Base-by-base conservation (phyloP, 1,284 basidiomycete species). In the Ceraceosorus guamensis region DNA sequence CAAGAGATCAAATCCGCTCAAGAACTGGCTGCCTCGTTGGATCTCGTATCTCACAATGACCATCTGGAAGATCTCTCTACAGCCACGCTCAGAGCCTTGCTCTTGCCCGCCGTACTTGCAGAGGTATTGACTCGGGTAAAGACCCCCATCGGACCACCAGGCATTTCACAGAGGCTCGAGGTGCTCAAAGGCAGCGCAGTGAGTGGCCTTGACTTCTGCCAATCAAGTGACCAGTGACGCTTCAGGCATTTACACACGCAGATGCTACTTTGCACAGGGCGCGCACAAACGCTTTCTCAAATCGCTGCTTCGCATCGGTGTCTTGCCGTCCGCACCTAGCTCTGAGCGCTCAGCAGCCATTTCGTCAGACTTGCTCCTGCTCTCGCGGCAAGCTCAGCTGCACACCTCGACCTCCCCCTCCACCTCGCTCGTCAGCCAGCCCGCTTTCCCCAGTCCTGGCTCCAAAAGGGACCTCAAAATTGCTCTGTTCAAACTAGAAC, bases 401-500 rank as follows among this genome's bases (percentile, higher is more conserved):
- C 39, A 41, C 11, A 41, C 39, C 39, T 16, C 11, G 2, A 16
- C 2, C 30, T 41, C 3, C 34, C 50, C 10, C 16, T 41, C 35
- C 50, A 41, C 50, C 50, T 51, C 45, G 18, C 35, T 14, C 33
- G 30, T 32, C 50, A 46, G n/a, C 46, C 35, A 33, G 34, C 44
- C 18, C 37, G 50, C 44, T 11, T 50, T 57, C 18, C 41, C 52
- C 13, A 46, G 46, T 30, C 48, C 52, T 8, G 62, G 71, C 14
- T 24, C 24, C 3, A 24, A 24, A 24, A 24, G 24, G 24, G 61
- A 65, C 45, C 55, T 65, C 55, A 75, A 74, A 53, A 71, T 75
- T 47, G 64, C 68, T 0, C 44, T 59, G 24, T 66, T 70, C 53
- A 63, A 66, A 32, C 55, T 71, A 2, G 72, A 74, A 48, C 58